Base-by-base conservation (phyloP, 116 monocot species). In the Zostera marina region DNA sequence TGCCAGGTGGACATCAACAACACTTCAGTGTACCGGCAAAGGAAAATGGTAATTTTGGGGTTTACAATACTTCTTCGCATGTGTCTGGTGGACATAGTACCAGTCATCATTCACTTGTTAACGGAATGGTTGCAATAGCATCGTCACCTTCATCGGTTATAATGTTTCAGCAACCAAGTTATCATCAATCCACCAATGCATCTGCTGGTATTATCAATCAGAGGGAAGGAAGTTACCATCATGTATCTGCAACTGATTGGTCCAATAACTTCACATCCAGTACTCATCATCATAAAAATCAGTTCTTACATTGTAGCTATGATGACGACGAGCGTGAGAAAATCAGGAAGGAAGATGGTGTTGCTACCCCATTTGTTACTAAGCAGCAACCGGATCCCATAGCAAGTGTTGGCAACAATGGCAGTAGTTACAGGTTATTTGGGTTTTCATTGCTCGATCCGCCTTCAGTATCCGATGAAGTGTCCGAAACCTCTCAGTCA, bases 81-180 rank as follows among this genome's bases (percentile, higher is more conserved):
- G 44, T 45, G 44, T 14, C 61, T 41, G 26, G 20, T 62, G 44
- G 22, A 44, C 68, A 66, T 11, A 52, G 10, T 41, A n/a, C n/a
- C n/a, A 68, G 75, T 39, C 69, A 56, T 20, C 42, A 66, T 75
- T 65, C 40, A 72, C 56, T 53, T 45, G 53, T 47, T 59, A 7
- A 22, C 72, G 22, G 40, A 78, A 52, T 19, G 32, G 32, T 59
- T 9, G 44, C 57, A 59, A 73, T 81, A 51, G 80, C 61, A 5
- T 79, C 92, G 5, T 92, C 83, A 15, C 81, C 81, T 5, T 87
- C 78, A 20, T 81, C 87, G 7, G 80, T 83, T 44, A 70, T 83
- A 9, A 83, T 72, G 76, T 87, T 87, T 76, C 81, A 83, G 20
- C 76, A 77, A 47, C 47, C 71, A 13, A 42, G 56, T 42, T 42